phyloP scores from a whole-genome alignment of 768 basidiomycete species.

The Tylopilus sp. region DNA sequence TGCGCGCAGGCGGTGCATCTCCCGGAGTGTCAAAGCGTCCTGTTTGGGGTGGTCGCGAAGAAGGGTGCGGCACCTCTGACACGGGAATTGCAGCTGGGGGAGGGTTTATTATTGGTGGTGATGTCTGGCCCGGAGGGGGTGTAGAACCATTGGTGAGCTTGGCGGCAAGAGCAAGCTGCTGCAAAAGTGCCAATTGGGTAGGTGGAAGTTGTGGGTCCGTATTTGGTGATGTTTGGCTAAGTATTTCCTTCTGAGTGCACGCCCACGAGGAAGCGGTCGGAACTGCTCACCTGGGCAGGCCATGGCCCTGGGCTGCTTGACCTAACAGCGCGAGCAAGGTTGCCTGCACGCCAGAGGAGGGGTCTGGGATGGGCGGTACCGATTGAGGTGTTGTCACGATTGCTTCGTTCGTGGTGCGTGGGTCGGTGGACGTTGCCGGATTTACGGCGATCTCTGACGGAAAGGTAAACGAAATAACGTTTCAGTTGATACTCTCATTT shows the following conservation, averaged over 20 bases:
- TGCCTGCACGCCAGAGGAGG: slow-evolving; percentile 47
- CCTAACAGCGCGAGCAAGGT: slow-evolving; percentile 67
- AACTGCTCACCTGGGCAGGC: slow-evolving; percentile 38
- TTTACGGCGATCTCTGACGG: slow-evolving; percentile 51
- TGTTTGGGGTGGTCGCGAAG: not conserved
- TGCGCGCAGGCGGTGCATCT: slow-evolving; percentile 37
- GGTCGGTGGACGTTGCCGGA: slow-evolving; percentile 36
- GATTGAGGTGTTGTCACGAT: slow-evolving; percentile 27
- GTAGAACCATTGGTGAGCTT: slow-evolving; percentile 35
- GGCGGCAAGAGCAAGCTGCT: slow-evolving; percentile 70
- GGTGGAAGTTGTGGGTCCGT: slow-evolving; percentile 45
- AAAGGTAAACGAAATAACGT: slow-evolving; percentile 49
- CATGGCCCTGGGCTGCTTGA: slow-evolving; percentile 50
- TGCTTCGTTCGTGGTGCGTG: slow-evolving; percentile 36
- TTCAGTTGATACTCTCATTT: slow-evolving; percentile 69
- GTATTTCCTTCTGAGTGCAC: slow-evolving; percentile 1
- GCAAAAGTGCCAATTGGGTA: slow-evolving; percentile 66
- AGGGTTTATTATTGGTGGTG: slow-evolving; percentile 23
- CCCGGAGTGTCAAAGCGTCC: slow-evolving; percentile 33
- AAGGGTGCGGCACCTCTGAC: slow-evolving; percentile 23
- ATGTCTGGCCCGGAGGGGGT: slow-evolving; percentile 24
- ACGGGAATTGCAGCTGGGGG: not conserved
- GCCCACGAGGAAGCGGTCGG: not conserved
- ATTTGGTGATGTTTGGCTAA: slow-evolving; percentile 65
- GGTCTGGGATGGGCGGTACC: slow-evolving; percentile 11